Conservation (phyloP, 2,329 filamentous ascomycete genomes). For the Aspergillus tanneri region DNA sequence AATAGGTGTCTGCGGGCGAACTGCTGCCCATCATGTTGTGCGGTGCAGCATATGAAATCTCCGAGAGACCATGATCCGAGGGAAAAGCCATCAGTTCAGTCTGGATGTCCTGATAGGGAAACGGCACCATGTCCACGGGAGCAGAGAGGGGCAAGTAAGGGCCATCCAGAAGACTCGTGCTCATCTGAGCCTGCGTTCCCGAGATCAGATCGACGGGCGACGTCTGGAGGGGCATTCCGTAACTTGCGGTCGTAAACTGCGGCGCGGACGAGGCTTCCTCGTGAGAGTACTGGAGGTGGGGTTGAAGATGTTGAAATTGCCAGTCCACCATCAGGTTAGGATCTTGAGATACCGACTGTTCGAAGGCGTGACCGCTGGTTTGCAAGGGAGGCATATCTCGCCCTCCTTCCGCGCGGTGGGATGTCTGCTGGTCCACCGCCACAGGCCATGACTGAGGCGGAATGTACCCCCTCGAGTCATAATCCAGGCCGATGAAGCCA, state of each 20-base stretch:
- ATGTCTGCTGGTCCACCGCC: conserved; percentile 42
- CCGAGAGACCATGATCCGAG: conserved; percentile 45
- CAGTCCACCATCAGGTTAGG: conserved; percentile 47
- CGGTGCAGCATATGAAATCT: conserved; percentile 41
- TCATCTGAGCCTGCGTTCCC: conserved; percentile 62
- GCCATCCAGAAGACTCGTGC: conserved; percentile 61
- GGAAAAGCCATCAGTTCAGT: conserved; percentile 62
- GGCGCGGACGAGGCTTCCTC: conserved; percentile 57
- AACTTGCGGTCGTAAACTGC: conserved; percentile 59
- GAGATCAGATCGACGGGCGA: conserved; percentile 56
- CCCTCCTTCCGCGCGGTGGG: conserved; percentile 37
- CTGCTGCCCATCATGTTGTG: conserved; percentile 51
- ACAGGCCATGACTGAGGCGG: conserved; percentile 46
- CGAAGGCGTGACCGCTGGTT: conserved; percentile 44
- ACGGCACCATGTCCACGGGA: conserved; percentile 64
- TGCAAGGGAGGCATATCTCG: conserved; percentile 46
- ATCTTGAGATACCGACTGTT: conserved; percentile 46
- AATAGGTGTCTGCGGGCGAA: conserved; percentile 74
- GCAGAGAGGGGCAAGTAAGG: conserved; percentile 57
- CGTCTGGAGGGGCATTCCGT: conserved; percentile 47
- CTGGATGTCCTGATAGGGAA: conserved; percentile 77
- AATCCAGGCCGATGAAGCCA: conserved; percentile 49
- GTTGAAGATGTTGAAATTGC: conserved; percentile 45
- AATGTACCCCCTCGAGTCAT: conserved; percentile 49
- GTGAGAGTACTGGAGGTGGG: conserved; percentile 40